Percentiles rank a stretch among this genome's conserved stretches.
phyloP scores from a whole-genome alignment of 208 protist species.

The Porcisia deanei region DNA sequence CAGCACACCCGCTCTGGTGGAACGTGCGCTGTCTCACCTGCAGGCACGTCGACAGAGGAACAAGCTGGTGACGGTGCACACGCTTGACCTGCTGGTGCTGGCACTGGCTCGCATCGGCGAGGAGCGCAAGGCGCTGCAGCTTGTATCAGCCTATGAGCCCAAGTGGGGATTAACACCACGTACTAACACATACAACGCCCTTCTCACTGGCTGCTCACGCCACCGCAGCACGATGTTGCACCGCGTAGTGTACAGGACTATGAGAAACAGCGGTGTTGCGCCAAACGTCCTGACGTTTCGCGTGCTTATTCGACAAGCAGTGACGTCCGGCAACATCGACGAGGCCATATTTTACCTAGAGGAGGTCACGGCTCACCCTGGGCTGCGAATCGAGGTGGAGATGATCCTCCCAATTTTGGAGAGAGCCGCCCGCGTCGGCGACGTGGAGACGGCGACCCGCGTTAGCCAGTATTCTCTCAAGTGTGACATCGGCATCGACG shows the following conservation, averaged over 20 bases:
- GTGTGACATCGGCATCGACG: constrained; percentile 84
- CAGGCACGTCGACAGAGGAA: constrained; percentile 32
- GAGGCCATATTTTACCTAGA: constrained; percentile 78
- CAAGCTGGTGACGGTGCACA: constrained; percentile 65
- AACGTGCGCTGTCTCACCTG: constrained; percentile 62
- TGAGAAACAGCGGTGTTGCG: constrained; percentile 57
- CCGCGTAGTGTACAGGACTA: constrained; percentile 57
- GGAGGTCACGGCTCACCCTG: constrained; percentile 53
- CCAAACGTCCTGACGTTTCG: constrained; percentile 80
- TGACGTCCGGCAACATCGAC: constrained; percentile 71
- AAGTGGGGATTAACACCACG: constrained; percentile 64
- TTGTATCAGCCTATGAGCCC: constrained; percentile 58
- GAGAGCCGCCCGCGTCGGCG: constrained; percentile 73
- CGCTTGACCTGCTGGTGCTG: constrained; percentile 78
- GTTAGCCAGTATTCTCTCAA: constrained; percentile 80
- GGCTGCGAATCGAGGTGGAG: constrained; percentile 85
- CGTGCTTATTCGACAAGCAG: constrained; percentile 82
- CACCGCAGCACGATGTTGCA: constrained; percentile 60
- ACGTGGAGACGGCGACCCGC: constrained; percentile 73
- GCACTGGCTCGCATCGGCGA: constrained; percentile 59
- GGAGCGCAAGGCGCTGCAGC: constrained; percentile 66
- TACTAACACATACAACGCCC: constrained; percentile 74
- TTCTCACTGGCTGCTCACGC: constrained; percentile 55
- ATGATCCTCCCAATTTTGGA: constrained; percentile 87
- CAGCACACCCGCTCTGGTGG: constrained; percentile 31